Conservation (phyloP, 2,329 filamentous ascomycete species). For the Fusarium nisikadoi region DNA sequence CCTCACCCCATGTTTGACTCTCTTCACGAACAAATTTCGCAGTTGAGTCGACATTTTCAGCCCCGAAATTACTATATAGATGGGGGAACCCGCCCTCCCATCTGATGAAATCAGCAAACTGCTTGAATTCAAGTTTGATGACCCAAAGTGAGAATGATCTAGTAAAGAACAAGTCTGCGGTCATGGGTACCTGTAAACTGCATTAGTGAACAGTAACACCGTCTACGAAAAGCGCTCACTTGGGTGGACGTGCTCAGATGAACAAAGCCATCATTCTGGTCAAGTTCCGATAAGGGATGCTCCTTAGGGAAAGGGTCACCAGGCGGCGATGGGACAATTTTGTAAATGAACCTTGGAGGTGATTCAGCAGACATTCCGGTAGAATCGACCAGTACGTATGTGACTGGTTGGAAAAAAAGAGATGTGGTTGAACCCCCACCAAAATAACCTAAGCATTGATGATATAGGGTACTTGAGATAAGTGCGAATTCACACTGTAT, state of each 20-base stretch:
- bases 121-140: conserved; percentile 63
- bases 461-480: conserved; percentile 8
- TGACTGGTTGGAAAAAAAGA: background rate
- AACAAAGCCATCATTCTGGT: conserved; percentile 69
- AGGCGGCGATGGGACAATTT: conserved; percentile 66
- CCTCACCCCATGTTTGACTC: conserved; percentile 59
- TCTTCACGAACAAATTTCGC: conserved; percentile 58
- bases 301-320: conserved; percentile 62
- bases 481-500: conserved; percentile 26
- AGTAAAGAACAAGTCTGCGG: conserved; percentile 58
- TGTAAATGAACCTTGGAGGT: conserved; percentile 64
- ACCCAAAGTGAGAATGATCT: conserved; percentile 56
- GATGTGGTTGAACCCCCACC: conserved; percentile 5
- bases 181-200: conserved; percentile 54
- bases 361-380: conserved; percentile 46
- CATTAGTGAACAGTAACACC: background rate
- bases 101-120: conserved; percentile 56
- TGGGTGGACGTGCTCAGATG: conserved; percentile 69
- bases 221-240: conserved; percentile 47
- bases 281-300: conserved; percentile 69
- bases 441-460: background rate
- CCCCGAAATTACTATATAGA: conserved; percentile 68
- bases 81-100: conserved; percentile 71
- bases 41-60: conserved; percentile 59
- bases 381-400: background rate